Evolutionary conservation across 441 rosid species (phyloP), one percentile per base, ranked within the genome.

Genomic region (Euphorbia celastroides): DNA sequence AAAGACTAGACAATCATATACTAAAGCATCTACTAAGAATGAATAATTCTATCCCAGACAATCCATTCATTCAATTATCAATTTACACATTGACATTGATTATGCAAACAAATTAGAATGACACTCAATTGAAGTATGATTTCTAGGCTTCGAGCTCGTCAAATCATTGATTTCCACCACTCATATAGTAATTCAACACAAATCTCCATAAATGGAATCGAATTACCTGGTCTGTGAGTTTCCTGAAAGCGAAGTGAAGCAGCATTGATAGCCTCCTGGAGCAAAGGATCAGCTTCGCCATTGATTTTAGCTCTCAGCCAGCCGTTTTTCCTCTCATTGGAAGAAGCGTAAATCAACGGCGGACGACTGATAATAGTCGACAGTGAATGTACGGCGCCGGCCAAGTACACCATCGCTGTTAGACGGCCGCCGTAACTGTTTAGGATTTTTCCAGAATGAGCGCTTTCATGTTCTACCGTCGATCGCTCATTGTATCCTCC

Each of bases 211-310:
- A 13, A 65, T 14, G 55, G 56, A 22, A 1, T 25, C 36, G 22
- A 48, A 57, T 71, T 78, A 57, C 98, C 95, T 56, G 88, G 82
- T 42, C 85, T 83, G 57, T 79, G 86, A 52, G 92, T 89, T 80
- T 93, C 99, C 77, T 77, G 92, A 25, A 88, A 83, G 64, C 99
- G 96, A 66, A 89, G 85, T 42, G 92, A 83, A 55, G 96, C 97
- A 5, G 88, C 84, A 46, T 70, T 14, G 19, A 81, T 38, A 60
- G 97, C 92, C 25, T 88, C 76, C 54, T 78, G 86, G 70, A 88
- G 74, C 62, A 81, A 80, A 41, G 91, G 88, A 76, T 88, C 91
- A 31, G 70, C 60, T n/a, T 81, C 93, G 32, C 80, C 84, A 62
- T 73, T 76, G 60, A 76, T 77, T 23, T 73, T 77, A 5, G 88